Percentiles rank a stretch among this genome's conserved stretches.
These are phyloP conservation scores for Melampsora americana DNA, from an alignment of 1,284 basidiomycete genomes.

Conservation along the genomic window DNA sequence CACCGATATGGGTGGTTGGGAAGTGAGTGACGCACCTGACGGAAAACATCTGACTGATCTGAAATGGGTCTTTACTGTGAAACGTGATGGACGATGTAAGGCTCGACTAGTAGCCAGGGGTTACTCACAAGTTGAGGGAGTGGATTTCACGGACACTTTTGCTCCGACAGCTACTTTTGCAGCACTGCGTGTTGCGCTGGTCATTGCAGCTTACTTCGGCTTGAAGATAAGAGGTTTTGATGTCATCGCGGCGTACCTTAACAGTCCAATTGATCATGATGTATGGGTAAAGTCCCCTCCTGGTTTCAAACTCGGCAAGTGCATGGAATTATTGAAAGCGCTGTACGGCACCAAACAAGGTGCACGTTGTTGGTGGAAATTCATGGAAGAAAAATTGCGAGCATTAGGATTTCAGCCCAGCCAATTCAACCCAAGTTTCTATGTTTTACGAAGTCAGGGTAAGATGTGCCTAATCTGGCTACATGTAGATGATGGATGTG, in stretches of 20 bases:
- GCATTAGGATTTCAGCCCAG: conserved; percentile 6
- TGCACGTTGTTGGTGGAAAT: conserved; percentile 11
- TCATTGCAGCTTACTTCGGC: not conserved
- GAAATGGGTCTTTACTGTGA: conserved; percentile 8
- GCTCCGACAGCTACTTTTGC: conserved; percentile 30
- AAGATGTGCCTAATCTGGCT: no score
- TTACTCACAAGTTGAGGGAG: conserved; percentile 5
- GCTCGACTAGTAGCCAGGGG: conserved; percentile 1
- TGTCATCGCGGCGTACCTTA: not conserved
- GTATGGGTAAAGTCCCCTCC: conserved; percentile 6
- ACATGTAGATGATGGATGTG: conserved; percentile 10
- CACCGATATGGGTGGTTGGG: not conserved
- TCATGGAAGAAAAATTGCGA: no score
- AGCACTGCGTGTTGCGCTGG: not conserved
- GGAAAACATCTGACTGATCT: not conserved
- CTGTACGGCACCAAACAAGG: conserved; percentile 17
- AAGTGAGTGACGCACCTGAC: not conserved
- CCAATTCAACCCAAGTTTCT: conserved; percentile 3
- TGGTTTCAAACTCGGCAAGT: conserved; percentile 6
- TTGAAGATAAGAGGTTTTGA: not conserved
- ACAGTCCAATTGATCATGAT: conserved; percentile 5
- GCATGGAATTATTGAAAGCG: not conserved
- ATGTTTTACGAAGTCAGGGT: not conserved
- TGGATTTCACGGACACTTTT: conserved; percentile 19
- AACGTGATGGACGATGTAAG: not conserved